Percentiles rank a stretch among this genome's conserved stretches.
phyloP scores from a whole-genome alignment of 345 rosid species.

The Chamaenerion angustifolium region DNA sequence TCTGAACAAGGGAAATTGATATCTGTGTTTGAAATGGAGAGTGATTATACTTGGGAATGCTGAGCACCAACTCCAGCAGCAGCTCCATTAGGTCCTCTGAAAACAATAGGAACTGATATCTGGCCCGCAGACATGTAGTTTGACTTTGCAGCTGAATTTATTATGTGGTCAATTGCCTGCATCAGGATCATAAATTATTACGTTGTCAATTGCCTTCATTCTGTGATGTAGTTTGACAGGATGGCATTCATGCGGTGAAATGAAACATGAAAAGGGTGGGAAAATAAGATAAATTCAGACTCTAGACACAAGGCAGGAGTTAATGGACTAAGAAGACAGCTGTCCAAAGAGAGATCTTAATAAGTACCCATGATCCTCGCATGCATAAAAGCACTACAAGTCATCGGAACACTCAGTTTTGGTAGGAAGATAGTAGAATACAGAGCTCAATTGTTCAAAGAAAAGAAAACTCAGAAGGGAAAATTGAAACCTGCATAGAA shows the following conservation, averaged over 20 bases:
- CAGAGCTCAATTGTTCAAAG: background rate
- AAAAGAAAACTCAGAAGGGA: background rate
- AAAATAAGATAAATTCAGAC: too few species aligned
- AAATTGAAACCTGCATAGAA: slow-evolving; percentile 67
- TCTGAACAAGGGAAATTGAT: too few species aligned
- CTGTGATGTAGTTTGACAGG: too few species aligned
- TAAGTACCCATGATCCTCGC: background rate
- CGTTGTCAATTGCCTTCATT: too few species aligned
- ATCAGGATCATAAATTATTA: background rate
- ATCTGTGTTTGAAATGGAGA: slow-evolving; percentile 3
- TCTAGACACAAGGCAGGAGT: too few species aligned
- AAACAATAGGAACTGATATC: slow-evolving; percentile 73
- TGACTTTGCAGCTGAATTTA: slow-evolving; percentile 92
- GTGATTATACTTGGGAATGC: slow-evolving; percentile 68
- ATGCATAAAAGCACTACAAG: background rate
- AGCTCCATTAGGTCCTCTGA: slow-evolving; percentile 98
- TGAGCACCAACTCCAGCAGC: slow-evolving; percentile 99
- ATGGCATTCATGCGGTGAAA: too few species aligned
- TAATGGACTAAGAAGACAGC: too few species aligned
- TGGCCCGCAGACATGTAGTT: slow-evolving; percentile 94
- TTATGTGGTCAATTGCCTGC: slow-evolving; percentile 96
- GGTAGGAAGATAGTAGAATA: background rate
- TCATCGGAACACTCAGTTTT: background rate
- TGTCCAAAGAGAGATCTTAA: too few species aligned
- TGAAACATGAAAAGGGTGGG: too few species aligned